These are phyloP conservation scores for Stellera chamaejasme DNA, from an alignment of 345 rosid species.

Conservation along the genomic window DNA sequence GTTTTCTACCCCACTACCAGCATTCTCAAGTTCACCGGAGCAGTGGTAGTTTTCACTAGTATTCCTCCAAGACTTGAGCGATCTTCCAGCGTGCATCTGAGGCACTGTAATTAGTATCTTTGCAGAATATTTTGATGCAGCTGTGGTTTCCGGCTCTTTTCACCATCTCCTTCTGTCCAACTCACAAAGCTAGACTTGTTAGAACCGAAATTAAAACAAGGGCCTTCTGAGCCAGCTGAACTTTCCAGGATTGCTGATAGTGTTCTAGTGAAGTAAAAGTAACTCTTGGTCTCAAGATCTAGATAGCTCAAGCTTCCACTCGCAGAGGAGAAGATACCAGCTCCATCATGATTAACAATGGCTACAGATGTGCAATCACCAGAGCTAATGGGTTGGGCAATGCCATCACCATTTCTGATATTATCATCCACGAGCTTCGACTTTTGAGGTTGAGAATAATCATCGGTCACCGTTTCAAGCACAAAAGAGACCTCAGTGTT, in stretches of 20 bases:
- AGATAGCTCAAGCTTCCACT: slow-evolving; percentile 17
- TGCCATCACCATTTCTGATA: slow-evolving; percentile 9
- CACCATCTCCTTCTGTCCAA: slow-evolving; percentile 39
- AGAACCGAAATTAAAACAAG: slow-evolving; percentile 15
- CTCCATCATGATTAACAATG: slow-evolving; percentile 18
- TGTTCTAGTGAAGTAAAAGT: slow-evolving; percentile 46
- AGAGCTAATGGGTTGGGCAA: slow-evolving; percentile 25
- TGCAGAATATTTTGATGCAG: slow-evolving; percentile 37
- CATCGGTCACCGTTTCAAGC: slow-evolving; percentile 30
- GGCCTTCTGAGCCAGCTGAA: slow-evolving; percentile 17
- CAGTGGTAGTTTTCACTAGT: slow-evolving; percentile 7
- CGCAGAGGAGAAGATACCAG: slow-evolving; percentile 13
- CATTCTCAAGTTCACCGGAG: neutral
- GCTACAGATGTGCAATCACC: slow-evolving; percentile 29
- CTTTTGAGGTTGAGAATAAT: slow-evolving; percentile 39
- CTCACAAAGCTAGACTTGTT: slow-evolving; percentile 43
- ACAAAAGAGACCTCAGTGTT: slow-evolving; percentile 39
- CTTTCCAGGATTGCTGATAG: slow-evolving; percentile 38
- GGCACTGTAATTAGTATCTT: slow-evolving; percentile 50
- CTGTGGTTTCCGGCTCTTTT: slow-evolving; percentile 12
- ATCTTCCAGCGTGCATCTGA: slow-evolving; percentile 29
- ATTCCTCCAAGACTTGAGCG: slow-evolving; percentile 9
- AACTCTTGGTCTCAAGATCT: slow-evolving; percentile 37
- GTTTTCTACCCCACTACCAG: slow-evolving; percentile 14
- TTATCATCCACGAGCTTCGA: slow-evolving; percentile 41